Conservation (phyloP, 805 yeast species). For the Debaryomyces castellii region DNA sequence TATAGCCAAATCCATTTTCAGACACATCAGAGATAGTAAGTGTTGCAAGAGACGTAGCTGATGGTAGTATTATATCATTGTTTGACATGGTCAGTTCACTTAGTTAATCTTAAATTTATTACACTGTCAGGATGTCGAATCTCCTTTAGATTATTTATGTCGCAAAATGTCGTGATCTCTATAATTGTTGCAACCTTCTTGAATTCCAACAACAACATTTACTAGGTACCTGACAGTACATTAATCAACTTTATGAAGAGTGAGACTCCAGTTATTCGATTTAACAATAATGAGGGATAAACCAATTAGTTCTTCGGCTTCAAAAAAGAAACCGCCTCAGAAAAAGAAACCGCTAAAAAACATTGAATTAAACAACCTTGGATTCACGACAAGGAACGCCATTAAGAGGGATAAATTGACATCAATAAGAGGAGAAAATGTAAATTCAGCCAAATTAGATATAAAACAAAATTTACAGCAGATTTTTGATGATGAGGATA, state of each 20-base stretch:
- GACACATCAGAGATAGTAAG: slow-evolving; percentile 27
- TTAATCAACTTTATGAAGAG: no score
- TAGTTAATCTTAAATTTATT: not conserved
- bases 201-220: not conserved
- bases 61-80: slow-evolving; percentile 31
- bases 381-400: not conserved
- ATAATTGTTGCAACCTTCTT: not conserved
- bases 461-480: slow-evolving; percentile 9
- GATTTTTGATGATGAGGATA: slow-evolving; percentile 10
- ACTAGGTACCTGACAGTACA: not conserved
- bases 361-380: not conserved
- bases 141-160: not conserved
- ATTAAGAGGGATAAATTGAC: not conserved
- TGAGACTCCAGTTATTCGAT: not conserved
- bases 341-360: not conserved
- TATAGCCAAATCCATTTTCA: slow-evolving; percentile 40
- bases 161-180: not conserved
- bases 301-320: not conserved
- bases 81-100: slow-evolving; percentile 7
- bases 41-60: slow-evolving; percentile 26
- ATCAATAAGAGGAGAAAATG: not conserved
- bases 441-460: not conserved
- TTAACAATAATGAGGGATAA: not conserved
- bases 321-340: not conserved
- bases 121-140: not conserved